phyloP scores from a whole-genome alignment of 139 green algal species.

The Chlamydomonas urium region DNA sequence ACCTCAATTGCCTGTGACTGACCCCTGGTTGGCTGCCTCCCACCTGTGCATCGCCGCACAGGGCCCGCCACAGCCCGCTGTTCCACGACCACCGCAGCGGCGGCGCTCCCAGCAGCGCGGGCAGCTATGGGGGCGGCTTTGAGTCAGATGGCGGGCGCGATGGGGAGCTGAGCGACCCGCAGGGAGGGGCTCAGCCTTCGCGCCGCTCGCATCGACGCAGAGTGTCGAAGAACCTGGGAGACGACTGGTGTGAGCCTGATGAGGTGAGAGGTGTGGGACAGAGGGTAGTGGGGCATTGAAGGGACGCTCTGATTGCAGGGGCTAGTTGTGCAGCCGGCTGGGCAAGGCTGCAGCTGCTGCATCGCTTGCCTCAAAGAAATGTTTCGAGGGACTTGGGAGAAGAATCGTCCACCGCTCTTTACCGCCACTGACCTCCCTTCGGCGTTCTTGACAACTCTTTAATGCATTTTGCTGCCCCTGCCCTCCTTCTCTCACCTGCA shows the following conservation, averaged over 20 bases:
- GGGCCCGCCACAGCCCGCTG: not conserved
- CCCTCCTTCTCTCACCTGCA: not conserved
- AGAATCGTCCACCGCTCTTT: too few species aligned
- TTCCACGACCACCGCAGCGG: not conserved
- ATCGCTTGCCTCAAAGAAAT: not conserved
- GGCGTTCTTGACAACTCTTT: not conserved
- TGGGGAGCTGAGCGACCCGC: not conserved
- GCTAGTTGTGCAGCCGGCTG: not conserved
- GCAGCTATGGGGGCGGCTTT: not conserved
- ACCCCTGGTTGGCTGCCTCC: not conserved
- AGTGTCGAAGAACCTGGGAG: not conserved
- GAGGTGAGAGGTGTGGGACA: slow-evolving; percentile 4
- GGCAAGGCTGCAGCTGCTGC: not conserved
- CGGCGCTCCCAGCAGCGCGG: too few species aligned
- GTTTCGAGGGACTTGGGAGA: not conserved
- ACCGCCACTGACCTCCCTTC: not conserved
- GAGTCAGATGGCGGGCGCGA: not conserved
- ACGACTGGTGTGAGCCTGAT: slow-evolving; percentile 20
- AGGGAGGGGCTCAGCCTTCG: not conserved
- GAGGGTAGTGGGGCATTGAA: not conserved
- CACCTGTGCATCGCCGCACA: not conserved
- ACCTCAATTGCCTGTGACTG: not conserved
- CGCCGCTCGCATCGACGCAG: not conserved
- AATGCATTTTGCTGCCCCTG: too few species aligned
- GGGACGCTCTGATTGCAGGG: not conserved